Conservation (phyloP, 2,329 filamentous ascomycete species). For the Clonostachys rhizophaga region DNA sequence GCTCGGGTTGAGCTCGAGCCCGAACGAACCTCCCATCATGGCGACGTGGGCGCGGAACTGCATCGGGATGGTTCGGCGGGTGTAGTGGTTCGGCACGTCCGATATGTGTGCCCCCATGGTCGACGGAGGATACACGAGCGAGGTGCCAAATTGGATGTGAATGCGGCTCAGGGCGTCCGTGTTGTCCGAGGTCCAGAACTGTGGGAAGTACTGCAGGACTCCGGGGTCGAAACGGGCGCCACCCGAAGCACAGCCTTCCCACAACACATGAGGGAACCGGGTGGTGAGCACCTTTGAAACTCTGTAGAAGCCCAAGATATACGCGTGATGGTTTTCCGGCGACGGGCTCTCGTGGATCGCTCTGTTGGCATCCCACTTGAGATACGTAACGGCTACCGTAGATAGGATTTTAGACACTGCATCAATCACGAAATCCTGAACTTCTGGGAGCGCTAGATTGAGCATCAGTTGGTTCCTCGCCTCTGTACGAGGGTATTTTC, state of each 20-base stretch:
- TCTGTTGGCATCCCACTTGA: constrained; percentile 68
- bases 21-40: constrained; percentile 65
- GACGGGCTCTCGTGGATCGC: constrained; percentile 55
- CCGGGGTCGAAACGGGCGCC: constrained; percentile 62
- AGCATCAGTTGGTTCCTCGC: constrained; percentile 56
- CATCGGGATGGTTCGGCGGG: constrained; percentile 48
- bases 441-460: constrained; percentile 54
- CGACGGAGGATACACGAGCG: constrained; percentile 56
- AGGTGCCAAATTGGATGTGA: constrained; percentile 60
- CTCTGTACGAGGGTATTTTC: constrained; percentile 49
- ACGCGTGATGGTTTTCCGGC: constrained; percentile 49
- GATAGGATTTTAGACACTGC: constrained; percentile 46
- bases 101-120: constrained; percentile 64
- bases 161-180: constrained; percentile 59
- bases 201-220: constrained; percentile 59
- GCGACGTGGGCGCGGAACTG: constrained; percentile 60
- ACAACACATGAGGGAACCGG: constrained; percentile 56
- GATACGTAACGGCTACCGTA: constrained; percentile 48
- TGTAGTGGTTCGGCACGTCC: constrained; percentile 54
- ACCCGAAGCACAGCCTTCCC: constrained; percentile 62
- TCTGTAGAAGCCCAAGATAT: constrained; percentile 60
- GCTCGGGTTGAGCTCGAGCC: constrained; percentile 56
- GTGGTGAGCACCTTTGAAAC: constrained; percentile 57
- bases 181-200: constrained; percentile 62
- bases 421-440: constrained; percentile 58